Percentiles rank a stretch among this genome's conserved stretches.
Evolutionary conservation across 495 filamentous ascomycete species (phyloP).

Genomic region (Trichoderma parareesei): DNA sequence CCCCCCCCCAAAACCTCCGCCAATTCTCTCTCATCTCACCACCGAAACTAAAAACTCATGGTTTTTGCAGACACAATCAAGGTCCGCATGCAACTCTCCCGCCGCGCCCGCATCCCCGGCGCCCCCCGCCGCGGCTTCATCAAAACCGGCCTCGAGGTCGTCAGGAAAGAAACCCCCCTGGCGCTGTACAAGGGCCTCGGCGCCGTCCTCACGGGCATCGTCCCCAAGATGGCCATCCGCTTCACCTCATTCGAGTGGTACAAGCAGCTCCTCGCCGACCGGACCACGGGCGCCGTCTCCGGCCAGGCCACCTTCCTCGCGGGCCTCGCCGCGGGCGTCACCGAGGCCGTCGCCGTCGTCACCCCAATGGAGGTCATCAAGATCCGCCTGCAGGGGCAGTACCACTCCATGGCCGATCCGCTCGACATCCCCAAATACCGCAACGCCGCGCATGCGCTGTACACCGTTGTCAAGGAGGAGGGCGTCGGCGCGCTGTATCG

Average conservation of each 20-base stretch:
- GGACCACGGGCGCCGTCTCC: conserved; percentile 58
- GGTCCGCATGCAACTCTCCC: conserved; percentile 98
- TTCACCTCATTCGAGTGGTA: conserved; percentile 97
- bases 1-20: background rate
- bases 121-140: conserved; percentile 82
- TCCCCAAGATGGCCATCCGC: conserved; percentile 98
- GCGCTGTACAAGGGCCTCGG: conserved; percentile 96
- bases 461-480: conserved; percentile 87
- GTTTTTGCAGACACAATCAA: conserved; percentile 73
- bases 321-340: conserved; percentile 86
- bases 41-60: background rate
- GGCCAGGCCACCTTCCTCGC: conserved; percentile 80
- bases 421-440: conserved; percentile 92
- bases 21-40: background rate
- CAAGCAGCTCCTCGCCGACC: conserved; percentile 70
- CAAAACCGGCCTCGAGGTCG: conserved; percentile 77
- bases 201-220: conserved; percentile 90
- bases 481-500: conserved; percentile 81
- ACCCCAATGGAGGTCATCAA: conserved; percentile 99
- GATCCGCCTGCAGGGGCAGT: conserved; percentile 94
- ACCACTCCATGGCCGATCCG: conserved; percentile 89
- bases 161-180: conserved; percentile 79
- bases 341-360: conserved; percentile 90
- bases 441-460: conserved; percentile 91
- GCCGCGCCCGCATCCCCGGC: conserved; percentile 72